A percentile compares a stretch with the other conserved stretches of the same genome.
phyloP scores from a whole-genome alignment of 495 filamentous ascomycete species.

The Penicillium salamii region DNA sequence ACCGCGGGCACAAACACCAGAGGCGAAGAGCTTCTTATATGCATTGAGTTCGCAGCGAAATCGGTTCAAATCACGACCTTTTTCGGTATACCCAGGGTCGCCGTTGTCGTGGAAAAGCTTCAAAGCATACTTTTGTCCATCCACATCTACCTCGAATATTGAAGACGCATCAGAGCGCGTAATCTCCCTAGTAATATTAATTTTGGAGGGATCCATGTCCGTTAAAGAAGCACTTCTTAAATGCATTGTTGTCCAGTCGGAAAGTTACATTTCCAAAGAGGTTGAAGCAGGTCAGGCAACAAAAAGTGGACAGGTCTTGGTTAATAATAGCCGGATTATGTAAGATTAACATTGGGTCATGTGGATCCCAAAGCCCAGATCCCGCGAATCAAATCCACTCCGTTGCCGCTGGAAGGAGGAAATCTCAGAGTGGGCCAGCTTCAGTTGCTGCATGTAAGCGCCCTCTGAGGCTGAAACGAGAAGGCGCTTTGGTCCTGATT shows the following conservation, averaged over 20 bases:
- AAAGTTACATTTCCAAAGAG: slow-evolving; percentile 3
- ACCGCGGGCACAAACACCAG: slow-evolving; percentile 15
- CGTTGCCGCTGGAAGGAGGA: too few species aligned
- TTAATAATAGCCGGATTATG: too few species aligned
- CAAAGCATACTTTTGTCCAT: slow-evolving; percentile 3
- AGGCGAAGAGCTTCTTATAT: slow-evolving; percentile 19
- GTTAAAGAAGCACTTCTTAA: slow-evolving; percentile 1
- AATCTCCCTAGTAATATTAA: neutral
- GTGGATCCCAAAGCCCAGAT: too few species aligned
- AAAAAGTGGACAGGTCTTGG: too few species aligned
- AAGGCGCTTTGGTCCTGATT: too few species aligned
- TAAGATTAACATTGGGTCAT: too few species aligned
- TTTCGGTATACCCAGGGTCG: slow-evolving; percentile 10
- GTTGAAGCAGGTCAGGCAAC: neutral
- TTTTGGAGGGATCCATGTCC: slow-evolving; percentile 1
- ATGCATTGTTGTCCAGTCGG: slow-evolving; percentile 3
- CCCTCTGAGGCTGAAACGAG: too few species aligned
- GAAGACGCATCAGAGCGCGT: slow-evolving; percentile 1
- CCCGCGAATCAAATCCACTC: too few species aligned
- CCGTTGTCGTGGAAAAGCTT: slow-evolving; percentile 8
- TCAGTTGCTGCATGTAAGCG: too few species aligned
- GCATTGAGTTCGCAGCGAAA: slow-evolving; percentile 24
- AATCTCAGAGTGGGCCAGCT: too few species aligned
- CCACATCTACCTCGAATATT: slow-evolving; percentile 7
- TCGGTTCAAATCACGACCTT: slow-evolving; percentile 15